Evolutionary conservation across 2,329 filamentous ascomycete genomes (phyloP), one percentile per base, ranked within the genome.

Genomic region (Emmonsia crescens): DNA sequence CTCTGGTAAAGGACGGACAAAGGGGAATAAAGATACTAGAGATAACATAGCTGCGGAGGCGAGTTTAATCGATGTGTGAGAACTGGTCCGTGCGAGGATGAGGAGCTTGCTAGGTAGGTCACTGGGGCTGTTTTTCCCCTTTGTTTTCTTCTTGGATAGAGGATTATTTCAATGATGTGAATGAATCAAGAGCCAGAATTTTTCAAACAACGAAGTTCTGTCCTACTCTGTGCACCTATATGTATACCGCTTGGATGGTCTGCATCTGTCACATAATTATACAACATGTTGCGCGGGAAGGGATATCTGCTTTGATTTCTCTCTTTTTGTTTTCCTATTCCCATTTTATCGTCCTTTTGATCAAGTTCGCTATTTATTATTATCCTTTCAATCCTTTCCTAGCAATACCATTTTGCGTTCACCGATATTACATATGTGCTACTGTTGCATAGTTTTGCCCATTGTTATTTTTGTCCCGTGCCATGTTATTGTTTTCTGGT

Each of bases 11-110:
- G 68, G 72, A 24, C 69, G 74, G 54, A 24, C 59, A 38, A 57
- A 61, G 27, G 63, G 65, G 16, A 77, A 71, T 66, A 80, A 79
- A 73, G 78, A 80, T 67, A 79, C 78, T 5, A 73, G 75, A 61
- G 78, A 80, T 63, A 78, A 76, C 66, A 70, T 68, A 71, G 60
- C 64, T 67, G 46, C 73, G 65, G 70, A 68, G n/a, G 70, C 68
- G 57, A 74, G 75, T 63, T 67, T 79, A 61, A 76, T 79, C 58
- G 76, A 78, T 62, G 69, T 75, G 29, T 78, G 67, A 70, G 24
- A n/a, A 19, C 16, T 55, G 8, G 2, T n/a, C 48, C 12, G 29
- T 33, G 6, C 21, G 48, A 24, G 31, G 19, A 21, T 21, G 5
- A 21, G 12, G 9, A 38, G 31, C 9, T 24, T 38, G 29, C 10